Evolutionary conservation across 257 asterid species (phyloP).

Genomic region (Forsythia suspensa): DNA sequence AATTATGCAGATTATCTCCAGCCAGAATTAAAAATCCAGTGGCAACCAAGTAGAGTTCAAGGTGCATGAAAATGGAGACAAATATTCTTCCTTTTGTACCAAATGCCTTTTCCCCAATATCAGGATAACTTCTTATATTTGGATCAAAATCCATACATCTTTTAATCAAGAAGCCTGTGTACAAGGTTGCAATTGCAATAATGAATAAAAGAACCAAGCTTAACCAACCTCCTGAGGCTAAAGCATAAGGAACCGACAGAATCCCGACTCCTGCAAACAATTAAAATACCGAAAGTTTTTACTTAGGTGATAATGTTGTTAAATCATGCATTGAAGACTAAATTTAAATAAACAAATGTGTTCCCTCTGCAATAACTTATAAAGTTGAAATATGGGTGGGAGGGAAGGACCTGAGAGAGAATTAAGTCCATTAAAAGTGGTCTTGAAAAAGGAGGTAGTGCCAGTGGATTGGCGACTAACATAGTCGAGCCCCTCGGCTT

Average conservation of each 20-base stretch:
- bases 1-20: constrained; percentile 52
- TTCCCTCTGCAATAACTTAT: not conserved
- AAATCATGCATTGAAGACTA: no score
- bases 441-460: constrained; percentile 37
- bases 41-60: constrained; percentile 66
- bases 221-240: constrained; percentile 69
- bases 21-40: constrained; percentile 63
- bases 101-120: constrained; percentile 54
- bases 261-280: constrained; percentile 56
- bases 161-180: constrained; percentile 54
- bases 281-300: not conserved
- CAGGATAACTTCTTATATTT: constrained; percentile 54
- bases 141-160: constrained; percentile 59
- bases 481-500: not conserved
- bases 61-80: constrained; percentile 48
- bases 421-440: constrained; percentile 63
- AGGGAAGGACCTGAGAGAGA: constrained; percentile 51
- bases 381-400: not conserved
- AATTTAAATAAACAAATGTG: no score
- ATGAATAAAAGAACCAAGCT: constrained; percentile 47
- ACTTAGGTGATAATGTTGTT: not conserved
- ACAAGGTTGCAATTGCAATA: constrained; percentile 49
- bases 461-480: constrained; percentile 10
- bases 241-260: constrained; percentile 57
- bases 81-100: constrained; percentile 45